Evolutionary conservation across 1,284 basidiomycete species (phyloP).

Genomic region (Neolentinus lepideus): DNA sequence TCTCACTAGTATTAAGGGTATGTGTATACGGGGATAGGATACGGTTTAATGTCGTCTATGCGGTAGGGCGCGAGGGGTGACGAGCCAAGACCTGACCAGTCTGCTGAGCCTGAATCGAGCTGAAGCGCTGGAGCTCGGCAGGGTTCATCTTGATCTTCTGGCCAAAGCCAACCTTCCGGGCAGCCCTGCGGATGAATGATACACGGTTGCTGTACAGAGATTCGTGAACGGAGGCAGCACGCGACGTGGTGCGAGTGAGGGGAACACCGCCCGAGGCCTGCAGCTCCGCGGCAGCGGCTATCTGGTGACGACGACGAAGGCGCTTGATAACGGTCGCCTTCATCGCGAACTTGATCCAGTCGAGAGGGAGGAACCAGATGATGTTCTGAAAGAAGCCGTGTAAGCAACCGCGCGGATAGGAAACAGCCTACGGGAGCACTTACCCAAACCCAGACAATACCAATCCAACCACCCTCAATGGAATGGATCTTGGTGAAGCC

Average conservation of each 20-base stretch:
- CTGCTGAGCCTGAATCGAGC: constrained; percentile 76
- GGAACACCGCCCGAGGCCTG: constrained; percentile 56
- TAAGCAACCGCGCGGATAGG: constrained; percentile 4
- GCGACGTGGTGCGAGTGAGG: constrained; percentile 82
- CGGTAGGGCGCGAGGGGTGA: constrained; percentile 59
- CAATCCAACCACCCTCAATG: constrained; percentile 92
- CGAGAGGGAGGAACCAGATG: constrained; percentile 91
- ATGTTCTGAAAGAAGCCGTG: constrained; percentile 55
- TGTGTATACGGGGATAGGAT: constrained; percentile 5
- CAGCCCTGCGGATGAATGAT: constrained; percentile 81
- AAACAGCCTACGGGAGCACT: constrained; percentile 18
- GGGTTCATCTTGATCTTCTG: constrained; percentile 75
- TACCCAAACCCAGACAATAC: constrained; percentile 95
- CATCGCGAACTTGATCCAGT: constrained; percentile 95
- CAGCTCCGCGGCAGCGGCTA: constrained; percentile 33
- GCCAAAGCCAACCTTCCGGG: constrained; percentile 80
- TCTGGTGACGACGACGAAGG: constrained; percentile 66
- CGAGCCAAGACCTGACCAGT: constrained; percentile 72
- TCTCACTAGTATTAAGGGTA: constrained; percentile 12
- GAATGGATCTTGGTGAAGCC: constrained; percentile 77
- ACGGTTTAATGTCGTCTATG: constrained; percentile 7
- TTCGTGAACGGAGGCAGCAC: constrained; percentile 88
- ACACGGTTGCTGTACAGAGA: constrained; percentile 92
- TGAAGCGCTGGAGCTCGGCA: constrained; percentile 79
- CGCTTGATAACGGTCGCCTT: constrained; percentile 86